Evolutionary conservation across 169 alveolate genomes (phyloP), one percentile per base, ranked within the genome.

Genomic region (Eimeria maxima): DNA sequence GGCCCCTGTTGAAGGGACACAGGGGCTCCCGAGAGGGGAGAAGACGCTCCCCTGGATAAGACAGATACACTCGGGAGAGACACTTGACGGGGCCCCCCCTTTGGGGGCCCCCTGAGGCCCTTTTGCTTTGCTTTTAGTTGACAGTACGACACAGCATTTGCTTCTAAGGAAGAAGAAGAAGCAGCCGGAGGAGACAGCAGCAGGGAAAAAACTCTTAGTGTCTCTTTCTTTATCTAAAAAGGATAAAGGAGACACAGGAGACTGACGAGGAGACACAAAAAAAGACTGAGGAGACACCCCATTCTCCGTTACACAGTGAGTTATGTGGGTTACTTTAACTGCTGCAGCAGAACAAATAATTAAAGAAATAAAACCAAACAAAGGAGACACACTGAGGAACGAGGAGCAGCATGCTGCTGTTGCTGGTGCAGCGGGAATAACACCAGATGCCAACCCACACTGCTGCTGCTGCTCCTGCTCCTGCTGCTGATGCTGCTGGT

Each of bases 111-210:
- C 76, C 27, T 14, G 33, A 67, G 76, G 33, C 3, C 33, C 76
- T 53, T 1, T 14, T 53, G 3, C 60, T 14, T 7, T 14, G 10
- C 20, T 14, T 53, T 53, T 7, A 53, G 60, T 1, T 1, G 76
- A 27, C 76, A 67, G 76, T 11, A 27, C 76, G 27, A 67, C 76
- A 29, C 76, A 67, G 76, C 76, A 67, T 67, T 67, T 67, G 76
- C 38, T 67, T 27, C 76, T 67, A 22, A 67, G 24, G 38, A 67
- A 67, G 76, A 67, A 67, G 38, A 24, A 67, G 38, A 67, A 67
- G 24, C 76, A 67, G 24, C 76, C 76, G 38, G 10, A 11, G 8
- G 76, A 67, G 76, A 22, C 38, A 27, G 44, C 76, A 18, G 38
- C 22, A 22, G 16, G 16, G 38, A 42, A 2, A 3, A 2, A 42